Base-by-base conservation (phyloP, 805 yeast genomes). In the Pichia californica region DNA sequence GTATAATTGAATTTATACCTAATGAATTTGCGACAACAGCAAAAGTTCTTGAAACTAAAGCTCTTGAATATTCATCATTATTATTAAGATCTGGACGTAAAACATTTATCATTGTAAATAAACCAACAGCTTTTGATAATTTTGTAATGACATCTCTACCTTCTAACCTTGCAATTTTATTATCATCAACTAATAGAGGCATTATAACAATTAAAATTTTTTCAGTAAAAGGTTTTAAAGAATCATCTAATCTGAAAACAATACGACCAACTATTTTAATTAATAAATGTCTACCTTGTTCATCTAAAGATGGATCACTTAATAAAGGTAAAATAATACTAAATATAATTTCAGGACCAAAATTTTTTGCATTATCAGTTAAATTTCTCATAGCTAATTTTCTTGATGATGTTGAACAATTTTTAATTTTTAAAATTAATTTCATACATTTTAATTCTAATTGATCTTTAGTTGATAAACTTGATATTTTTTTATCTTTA, bases 11-110 rank as follows among this genome's bases (percentile, higher is more conserved):
- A 2, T 74, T 79, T 7, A 88, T 67, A 1, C 97, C 96, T 30
- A 89, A 59, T 0, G 96, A 76, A 37, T 78, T 76, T 0, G 94
- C 88, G 2, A 84, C 88, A 5, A 88, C 83, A 0, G 97, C 96
- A 59, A 89, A 70, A 1, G 88, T 77, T 43, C 91, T 68, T 0
- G 96, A 76, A 0, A 94, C 81, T 1, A 79, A 69, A 52, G 83
- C 82, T 41, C 96, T 68, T 8, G 84, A 80, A 52, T 79, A 81
- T 52, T 88, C 96, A 55, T 89, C 96, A 9, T 73, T 73, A 53
- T 83, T 79, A 51, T 84, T 95, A 35, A 93, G 74, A 59, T 88
- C 94, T 0, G 93, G 87, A 42, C 95, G 69, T 58, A 91, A 66
- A 0, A 81, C 75, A 1, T 87, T 70, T n/a, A 93, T 77, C 77